These are phyloP conservation scores for Sphaerulina vaccinii DNA, from an alignment of 2,329 filamentous ascomycete genomes.

Conservation along the genomic window DNA sequence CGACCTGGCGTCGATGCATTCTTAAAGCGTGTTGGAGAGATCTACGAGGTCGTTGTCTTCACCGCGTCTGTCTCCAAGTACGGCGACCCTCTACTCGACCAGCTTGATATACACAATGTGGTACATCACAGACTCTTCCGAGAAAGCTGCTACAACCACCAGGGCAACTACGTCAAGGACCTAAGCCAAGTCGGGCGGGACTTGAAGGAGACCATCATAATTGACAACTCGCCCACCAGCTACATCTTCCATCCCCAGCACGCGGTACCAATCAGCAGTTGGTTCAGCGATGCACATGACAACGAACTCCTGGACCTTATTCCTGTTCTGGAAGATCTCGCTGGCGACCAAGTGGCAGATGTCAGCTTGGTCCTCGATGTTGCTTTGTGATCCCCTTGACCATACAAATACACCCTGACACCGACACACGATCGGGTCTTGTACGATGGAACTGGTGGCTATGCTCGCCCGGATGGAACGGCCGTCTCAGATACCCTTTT, in stretches of 20 bases:
- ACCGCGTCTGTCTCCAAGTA: constrained; percentile 99
- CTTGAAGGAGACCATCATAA: constrained; percentile 96
- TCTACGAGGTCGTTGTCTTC: constrained; percentile 98
- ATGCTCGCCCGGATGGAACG: constrained; percentile 15
- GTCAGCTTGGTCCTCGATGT: constrained; percentile 98
- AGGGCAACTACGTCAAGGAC: constrained; percentile 99
- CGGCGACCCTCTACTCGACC: constrained; percentile 90
- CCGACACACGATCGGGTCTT: constrained; percentile 6
- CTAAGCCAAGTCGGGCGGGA: constrained; percentile 95
- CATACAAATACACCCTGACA: constrained; percentile 7
- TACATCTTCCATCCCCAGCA: constrained; percentile 99
- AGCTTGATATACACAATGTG: constrained; percentile 94
- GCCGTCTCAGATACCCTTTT: constrained; percentile 27
- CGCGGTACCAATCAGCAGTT: constrained; percentile 98
- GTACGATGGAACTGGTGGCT: constrained; percentile 11
- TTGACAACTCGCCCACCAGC: constrained; percentile 97
- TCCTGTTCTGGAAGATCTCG: constrained; percentile 95
- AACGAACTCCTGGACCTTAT: constrained; percentile 97
- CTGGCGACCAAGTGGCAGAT: constrained; percentile 82
- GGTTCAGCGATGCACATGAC: constrained; percentile 99
- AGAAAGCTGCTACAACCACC: constrained; percentile 98
- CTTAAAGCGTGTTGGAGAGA: constrained; percentile 96
- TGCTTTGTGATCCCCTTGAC: constrained; percentile 50
- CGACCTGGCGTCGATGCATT: constrained; percentile 97
- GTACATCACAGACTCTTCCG: constrained; percentile 95